These are phyloP conservation scores for Nicotiana sylvestris DNA, from an alignment of 257 asterid species.

Conservation along the genomic window DNA sequence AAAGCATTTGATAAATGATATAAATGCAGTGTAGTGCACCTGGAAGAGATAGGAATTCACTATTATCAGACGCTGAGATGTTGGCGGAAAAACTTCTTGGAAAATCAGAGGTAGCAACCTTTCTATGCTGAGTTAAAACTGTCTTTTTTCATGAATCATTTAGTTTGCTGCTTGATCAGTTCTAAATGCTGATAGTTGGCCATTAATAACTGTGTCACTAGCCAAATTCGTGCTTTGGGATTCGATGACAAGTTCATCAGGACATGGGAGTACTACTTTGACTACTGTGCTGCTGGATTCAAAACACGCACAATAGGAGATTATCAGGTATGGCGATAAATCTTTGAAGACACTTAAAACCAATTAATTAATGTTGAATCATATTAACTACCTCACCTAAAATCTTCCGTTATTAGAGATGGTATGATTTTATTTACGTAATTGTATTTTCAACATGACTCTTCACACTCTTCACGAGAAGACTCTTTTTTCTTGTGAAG, in stretches of 20 bases:
- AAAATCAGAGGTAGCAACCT: constrained; percentile 44
- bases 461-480: no score
- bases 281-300: constrained; percentile 14
- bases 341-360: not conserved
- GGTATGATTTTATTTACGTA: no score
- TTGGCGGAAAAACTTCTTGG: constrained; percentile 45
- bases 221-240: not conserved
- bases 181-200: not conserved
- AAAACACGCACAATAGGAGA: constrained; percentile 64
- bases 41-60: no score
- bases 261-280: not conserved
- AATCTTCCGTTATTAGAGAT: no score
- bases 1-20: constrained; percentile 32
- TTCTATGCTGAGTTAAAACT: not conserved
- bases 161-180: not conserved
- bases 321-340: constrained; percentile 53
- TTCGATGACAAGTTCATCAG: constrained; percentile 2
- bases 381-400: no score
- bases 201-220: not conserved
- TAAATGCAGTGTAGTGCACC: not conserved
- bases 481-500: no score
- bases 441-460: no score
- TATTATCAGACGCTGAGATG: not conserved
- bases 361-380: no score
- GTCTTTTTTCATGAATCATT: not conserved